Evolutionary conservation across 345 rosid species (phyloP), one percentile per base, ranked within the genome.

Genomic region (Eutrema japonicum): DNA sequence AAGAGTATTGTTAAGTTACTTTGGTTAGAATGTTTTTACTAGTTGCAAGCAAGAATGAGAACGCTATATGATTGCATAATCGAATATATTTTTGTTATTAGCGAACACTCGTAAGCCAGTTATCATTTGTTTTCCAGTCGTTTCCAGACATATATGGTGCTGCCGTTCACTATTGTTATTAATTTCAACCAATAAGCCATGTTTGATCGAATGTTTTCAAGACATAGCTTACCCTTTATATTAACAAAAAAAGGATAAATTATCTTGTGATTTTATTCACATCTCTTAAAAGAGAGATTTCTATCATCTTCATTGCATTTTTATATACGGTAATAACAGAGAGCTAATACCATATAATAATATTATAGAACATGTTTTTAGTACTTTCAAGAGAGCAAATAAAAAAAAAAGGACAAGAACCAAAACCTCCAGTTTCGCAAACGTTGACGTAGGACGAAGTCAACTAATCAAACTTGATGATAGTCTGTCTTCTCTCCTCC

Each of bases 61-160:
- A 70, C 75, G 74, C 79, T 67, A 75, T 63, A 36, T 48, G 55
- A 42, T 22, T 66, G 60, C 79, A 29, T 45, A 59, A 67, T 74
- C 54, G 62, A 74, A 53, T 66, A 66, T 56, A 57, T 74, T 66
- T 22, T 65, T 62, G 70, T 68, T 76, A 45, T 61, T 16, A 64
- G 76, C 65, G 58, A 64, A 6, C 60, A 37, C 51, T 6, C 5
- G 11, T 51, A 45, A 69, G 26, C 48, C 64, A 16, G 6, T 42
- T 30, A 10, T 55, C 42, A 22, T 59, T 70, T 47, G 1, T 41
- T 71, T 13, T 52, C 40, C 5, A 2, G 33, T 30, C 48, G 62
- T 67, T 52, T 53, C 3, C 8, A 42, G 18, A 32, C 11, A 8
- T 35, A 14, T 29, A 18, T 48, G 45, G 38, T 33, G 49, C 13